These are phyloP conservation scores for Jimgerdemannia lactiflua DNA, from an alignment of 192 early-diverging fungal genomes.

Conservation along the genomic window DNA sequence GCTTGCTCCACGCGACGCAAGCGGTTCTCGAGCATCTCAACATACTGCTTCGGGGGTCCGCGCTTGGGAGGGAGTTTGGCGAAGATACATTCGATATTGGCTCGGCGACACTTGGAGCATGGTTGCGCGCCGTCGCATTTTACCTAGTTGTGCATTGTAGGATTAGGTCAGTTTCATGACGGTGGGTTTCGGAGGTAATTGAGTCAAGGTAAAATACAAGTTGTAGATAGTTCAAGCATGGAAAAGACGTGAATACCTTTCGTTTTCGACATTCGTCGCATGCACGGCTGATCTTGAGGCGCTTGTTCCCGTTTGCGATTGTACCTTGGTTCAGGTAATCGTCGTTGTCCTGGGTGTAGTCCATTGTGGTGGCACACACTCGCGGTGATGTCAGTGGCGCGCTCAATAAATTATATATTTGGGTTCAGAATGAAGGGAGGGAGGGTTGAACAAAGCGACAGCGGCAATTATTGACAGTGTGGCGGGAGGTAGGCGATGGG, in stretches of 20 bases:
- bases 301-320: not conserved
- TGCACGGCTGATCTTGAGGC: slow-evolving; percentile 26
- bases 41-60: slow-evolving; percentile 38
- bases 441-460: too few relatives aligned
- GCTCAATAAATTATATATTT: too few relatives aligned
- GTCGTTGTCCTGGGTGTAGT: not conserved
- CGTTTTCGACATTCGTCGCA: slow-evolving; percentile 35
- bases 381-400: too few relatives aligned
- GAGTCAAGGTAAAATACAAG: not conserved
- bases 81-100: slow-evolving; percentile 23
- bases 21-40: slow-evolving; percentile 29
- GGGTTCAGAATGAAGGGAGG: too few relatives aligned
- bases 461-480: too few relatives aligned
- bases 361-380: not conserved
- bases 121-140: slow-evolving; percentile 38
- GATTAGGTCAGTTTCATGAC: too few relatives aligned
- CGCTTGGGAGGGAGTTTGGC: slow-evolving; percentile 24
- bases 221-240: not conserved
- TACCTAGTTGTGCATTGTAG: slow-evolving; percentile 19
- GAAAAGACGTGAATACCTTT: slow-evolving; percentile 20
- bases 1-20: slow-evolving; percentile 28
- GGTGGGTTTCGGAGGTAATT: too few relatives aligned
- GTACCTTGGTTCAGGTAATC: not conserved
- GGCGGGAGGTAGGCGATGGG: too few relatives aligned
- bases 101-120: slow-evolving; percentile 27